Percentiles rank a stretch among this genome's conserved stretches.
These are phyloP conservation scores for Colletotrichum sojae DNA, from an alignment of 2,329 filamentous ascomycete species.

Conservation along the genomic window DNA sequence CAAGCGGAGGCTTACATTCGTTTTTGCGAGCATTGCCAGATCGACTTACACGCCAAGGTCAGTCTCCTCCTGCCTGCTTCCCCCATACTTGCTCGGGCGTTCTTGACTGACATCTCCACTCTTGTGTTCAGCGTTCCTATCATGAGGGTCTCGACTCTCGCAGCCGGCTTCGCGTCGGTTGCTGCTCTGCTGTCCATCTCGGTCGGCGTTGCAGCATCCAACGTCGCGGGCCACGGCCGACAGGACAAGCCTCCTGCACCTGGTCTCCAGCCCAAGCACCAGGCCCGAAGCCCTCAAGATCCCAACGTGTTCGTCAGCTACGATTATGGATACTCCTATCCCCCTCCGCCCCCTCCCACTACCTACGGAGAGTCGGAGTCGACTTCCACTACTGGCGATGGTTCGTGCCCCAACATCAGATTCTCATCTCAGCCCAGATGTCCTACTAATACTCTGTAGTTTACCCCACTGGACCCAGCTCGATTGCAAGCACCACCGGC, in stretches of 20 bases:
- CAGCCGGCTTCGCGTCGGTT: slow-evolving; percentile 52
- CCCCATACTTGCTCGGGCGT: background rate
- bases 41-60: background rate
- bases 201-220: slow-evolving; percentile 10
- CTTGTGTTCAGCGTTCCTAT: background rate
- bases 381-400: background rate
- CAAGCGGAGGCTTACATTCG: slow-evolving; percentile 1
- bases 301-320: slow-evolving; percentile 25
- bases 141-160: slow-evolving; percentile 55
- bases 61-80: too few species aligned
- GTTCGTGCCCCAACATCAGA: background rate
- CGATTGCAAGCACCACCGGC: background rate
- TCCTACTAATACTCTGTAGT: background rate
- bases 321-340: slow-evolving; percentile 36
- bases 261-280: background rate
- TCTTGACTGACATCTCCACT: background rate
- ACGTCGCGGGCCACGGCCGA: background rate
- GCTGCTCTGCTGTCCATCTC: slow-evolving; percentile 47
- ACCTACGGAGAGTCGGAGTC: slow-evolving; percentile 31
- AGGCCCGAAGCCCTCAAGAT: slow-evolving; percentile 3
- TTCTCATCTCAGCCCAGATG: background rate
- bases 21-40: slow-evolving; percentile 9
- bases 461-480: slow-evolving; percentile 8
- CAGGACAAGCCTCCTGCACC: background rate
- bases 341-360: slow-evolving; percentile 17